phyloP scores from a whole-genome alignment of 805 yeast genomes.

The Starmerella davenportii region DNA sequence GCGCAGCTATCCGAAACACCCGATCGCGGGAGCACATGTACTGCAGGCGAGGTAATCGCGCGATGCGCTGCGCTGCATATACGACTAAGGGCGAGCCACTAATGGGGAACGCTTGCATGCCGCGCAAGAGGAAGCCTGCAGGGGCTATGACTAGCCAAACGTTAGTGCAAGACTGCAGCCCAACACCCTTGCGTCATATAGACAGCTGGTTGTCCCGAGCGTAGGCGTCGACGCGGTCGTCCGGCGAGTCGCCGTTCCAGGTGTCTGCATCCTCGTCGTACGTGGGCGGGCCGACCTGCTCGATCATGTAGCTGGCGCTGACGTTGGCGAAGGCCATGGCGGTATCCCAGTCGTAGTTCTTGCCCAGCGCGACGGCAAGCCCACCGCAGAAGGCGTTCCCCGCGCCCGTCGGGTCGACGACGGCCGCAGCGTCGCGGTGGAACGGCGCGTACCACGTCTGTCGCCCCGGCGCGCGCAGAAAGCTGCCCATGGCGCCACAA shows the following conservation, averaged over 20 bases:
- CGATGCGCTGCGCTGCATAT: too few species aligned
- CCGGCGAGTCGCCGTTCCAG: constrained; percentile 45
- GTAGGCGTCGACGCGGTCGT: constrained; percentile 31
- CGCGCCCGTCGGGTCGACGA: constrained; percentile 86
- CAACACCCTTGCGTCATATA: too few species aligned
- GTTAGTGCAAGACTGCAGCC: too few species aligned
- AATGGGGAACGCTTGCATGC: too few species aligned
- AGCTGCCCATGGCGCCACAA: constrained; percentile 62
- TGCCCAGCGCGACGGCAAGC: constrained; percentile 39
- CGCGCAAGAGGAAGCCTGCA: too few species aligned
- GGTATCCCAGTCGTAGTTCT: constrained; percentile 24
- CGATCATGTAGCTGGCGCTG: constrained; percentile 69
- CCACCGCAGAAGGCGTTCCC: constrained; percentile 86
- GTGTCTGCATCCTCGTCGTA: constrained; percentile 19
- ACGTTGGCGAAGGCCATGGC: constrained; percentile 51
- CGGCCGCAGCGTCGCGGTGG: constrained; percentile 33
- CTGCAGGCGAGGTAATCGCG: too few species aligned
- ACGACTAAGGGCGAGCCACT: too few species aligned
- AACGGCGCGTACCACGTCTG: constrained; percentile 52
- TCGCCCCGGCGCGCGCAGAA: constrained; percentile 14
- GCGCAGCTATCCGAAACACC: too few species aligned
- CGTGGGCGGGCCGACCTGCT: constrained; percentile 56
- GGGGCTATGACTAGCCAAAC: too few species aligned
- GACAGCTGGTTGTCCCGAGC: too few species aligned
- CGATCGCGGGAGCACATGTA: too few species aligned